phyloP scores from a whole-genome alignment of 1,284 basidiomycete genomes.

The Prillingera fragicola region DNA sequence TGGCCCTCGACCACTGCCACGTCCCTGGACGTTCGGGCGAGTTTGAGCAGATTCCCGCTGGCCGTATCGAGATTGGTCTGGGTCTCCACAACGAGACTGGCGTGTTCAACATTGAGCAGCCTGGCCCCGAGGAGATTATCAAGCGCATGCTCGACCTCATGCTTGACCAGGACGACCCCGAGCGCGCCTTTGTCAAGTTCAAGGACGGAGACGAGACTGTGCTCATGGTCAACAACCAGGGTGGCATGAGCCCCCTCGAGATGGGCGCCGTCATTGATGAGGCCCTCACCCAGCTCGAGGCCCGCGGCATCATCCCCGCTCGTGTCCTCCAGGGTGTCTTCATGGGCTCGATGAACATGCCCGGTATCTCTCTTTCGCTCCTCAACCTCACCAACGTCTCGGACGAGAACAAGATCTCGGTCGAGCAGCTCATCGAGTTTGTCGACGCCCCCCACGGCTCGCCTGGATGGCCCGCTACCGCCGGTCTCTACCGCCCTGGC shows the following conservation, averaged over 20 bases:
- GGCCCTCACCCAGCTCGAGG: conserved; percentile 43
- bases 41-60: conserved; percentile 44
- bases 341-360: conserved; percentile 53
- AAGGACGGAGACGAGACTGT: conserved; percentile 45
- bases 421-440: conserved; percentile 43
- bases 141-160: conserved; percentile 35
- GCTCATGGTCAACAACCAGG: conserved; percentile 51
- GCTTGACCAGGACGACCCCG: conserved; percentile 48
- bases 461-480: conserved; percentile 48
- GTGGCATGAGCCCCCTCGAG: conserved; percentile 50
- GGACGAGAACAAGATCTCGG: conserved; percentile 20
- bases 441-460: conserved; percentile 50
- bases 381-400: conserved; percentile 49
- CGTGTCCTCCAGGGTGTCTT: conserved; percentile 49
- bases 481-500: conserved; percentile 30
- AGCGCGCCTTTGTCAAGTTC: conserved; percentile 50
- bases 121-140: conserved; percentile 36
- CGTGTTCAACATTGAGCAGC: conserved; percentile 41
- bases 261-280: conserved; percentile 50
- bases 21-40: conserved; percentile 50
- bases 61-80: conserved; percentile 51
- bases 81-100: conserved; percentile 53
- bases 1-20: conserved; percentile 52
- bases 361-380: conserved; percentile 50
- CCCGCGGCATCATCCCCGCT: conserved; percentile 40